phyloP scores from a whole-genome alignment of 2,329 filamentous ascomycete species.

The Knoxdaviesia proteae region DNA sequence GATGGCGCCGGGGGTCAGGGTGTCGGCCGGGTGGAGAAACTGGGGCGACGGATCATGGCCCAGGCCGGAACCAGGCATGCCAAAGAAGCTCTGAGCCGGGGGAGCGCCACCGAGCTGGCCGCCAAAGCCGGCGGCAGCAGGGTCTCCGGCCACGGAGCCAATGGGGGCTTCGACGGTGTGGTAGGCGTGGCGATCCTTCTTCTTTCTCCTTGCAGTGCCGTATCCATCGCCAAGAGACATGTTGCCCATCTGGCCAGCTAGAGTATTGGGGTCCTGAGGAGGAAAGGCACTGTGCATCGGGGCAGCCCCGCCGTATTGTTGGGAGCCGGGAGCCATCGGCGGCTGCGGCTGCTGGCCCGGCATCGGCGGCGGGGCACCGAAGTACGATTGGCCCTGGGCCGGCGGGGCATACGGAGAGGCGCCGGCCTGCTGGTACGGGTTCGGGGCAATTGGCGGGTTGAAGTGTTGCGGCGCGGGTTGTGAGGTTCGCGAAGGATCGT shows the following conservation, averaged over 20 bases:
- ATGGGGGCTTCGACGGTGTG: constrained; percentile 55
- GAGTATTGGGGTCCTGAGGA: constrained; percentile 20
- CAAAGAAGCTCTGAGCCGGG: neutral
- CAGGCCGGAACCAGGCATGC: neutral
- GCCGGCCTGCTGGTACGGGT: constrained; percentile 27
- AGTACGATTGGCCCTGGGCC: no score
- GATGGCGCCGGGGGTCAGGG: constrained; percentile 11
- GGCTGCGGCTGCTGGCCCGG: constrained; percentile 1
- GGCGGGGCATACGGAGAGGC: no score
- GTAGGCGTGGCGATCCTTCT: constrained; percentile 88
- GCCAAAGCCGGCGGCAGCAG: constrained; percentile 35
- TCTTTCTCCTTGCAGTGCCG: constrained; percentile 44
- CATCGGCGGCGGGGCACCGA: neutral
- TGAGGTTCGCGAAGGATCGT: constrained; percentile 28
- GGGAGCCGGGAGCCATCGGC: neutral
- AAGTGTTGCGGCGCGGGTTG: constrained; percentile 34
- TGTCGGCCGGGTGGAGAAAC: constrained; percentile 14
- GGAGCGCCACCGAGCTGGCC: constrained; percentile 5
- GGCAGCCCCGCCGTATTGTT: constrained; percentile 16
- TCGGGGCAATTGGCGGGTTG: constrained; percentile 29
- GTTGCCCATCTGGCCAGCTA: constrained; percentile 58
- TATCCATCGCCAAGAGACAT: constrained; percentile 40
- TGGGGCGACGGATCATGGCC: constrained; percentile 9
- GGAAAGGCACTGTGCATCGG: constrained; percentile 11
- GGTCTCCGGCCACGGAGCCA: constrained; percentile 47